A percentile compares a stretch with the other conserved stretches of the same genome.
phyloP scores from a whole-genome alignment of 805 yeast genomes.

The Cyberlindnera samutprakarnensis region DNA sequence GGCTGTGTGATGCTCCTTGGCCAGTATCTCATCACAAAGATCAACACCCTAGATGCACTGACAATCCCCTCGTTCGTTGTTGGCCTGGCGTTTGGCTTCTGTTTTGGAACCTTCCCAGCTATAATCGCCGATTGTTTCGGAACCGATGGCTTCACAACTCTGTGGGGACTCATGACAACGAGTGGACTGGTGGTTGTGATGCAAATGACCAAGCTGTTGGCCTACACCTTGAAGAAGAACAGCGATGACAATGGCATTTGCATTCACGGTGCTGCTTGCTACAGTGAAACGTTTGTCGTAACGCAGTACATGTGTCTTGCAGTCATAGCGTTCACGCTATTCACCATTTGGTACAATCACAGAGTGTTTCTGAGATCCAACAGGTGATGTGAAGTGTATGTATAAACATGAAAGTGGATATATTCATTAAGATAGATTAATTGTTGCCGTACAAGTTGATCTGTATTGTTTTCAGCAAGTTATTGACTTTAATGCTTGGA shows the following conservation, averaged over 20 bases:
- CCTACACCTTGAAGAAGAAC: conserved; percentile 40
- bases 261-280: conserved; percentile 37
- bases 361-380: conserved; percentile 1
- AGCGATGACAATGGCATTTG: conserved; percentile 38
- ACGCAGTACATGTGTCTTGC: conserved; percentile 15
- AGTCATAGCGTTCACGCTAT: conserved; percentile 6
- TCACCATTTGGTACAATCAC: conserved; percentile 14
- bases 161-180: conserved; percentile 70
- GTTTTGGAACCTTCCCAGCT: conserved; percentile 72
- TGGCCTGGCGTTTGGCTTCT: conserved; percentile 63
- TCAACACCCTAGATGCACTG: conserved; percentile 34
- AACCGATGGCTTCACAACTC: conserved; percentile 56
- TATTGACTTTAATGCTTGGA: too few relatives aligned
- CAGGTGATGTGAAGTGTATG: too few relatives aligned
- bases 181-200: conserved; percentile 57
- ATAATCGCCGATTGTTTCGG: conserved; percentile 69
- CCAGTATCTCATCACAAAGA: conserved; percentile 27
- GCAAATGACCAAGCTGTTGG: conserved; percentile 47
- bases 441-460: too few relatives aligned
- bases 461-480: too few relatives aligned
- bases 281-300: conserved; percentile 33
- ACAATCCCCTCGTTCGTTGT: conserved; percentile 44
- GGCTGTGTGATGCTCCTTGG: conserved; percentile 29
- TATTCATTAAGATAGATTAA: too few relatives aligned
- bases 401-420: too few relatives aligned